These are phyloP conservation scores for Boletales sp. DNA, from an alignment of 768 basidiomycete species.

Conservation along the genomic window DNA sequence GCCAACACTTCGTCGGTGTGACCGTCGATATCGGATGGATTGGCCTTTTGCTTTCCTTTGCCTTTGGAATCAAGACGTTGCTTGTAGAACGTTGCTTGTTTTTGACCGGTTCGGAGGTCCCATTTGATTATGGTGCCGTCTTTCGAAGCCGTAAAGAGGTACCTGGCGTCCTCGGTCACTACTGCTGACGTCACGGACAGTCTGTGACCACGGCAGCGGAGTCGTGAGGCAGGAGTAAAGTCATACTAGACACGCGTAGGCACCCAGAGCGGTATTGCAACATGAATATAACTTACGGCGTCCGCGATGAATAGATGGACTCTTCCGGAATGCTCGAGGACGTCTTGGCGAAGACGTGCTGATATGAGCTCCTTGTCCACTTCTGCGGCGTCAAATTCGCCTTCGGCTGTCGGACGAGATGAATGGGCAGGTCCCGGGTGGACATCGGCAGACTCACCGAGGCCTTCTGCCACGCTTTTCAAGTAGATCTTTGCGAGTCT, in stretches of 20 bases:
- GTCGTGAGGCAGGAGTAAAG: slow-evolving; percentile 38
- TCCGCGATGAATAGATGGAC: slow-evolving; percentile 80
- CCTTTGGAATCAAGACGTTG: slow-evolving; percentile 42
- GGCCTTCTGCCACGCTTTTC: slow-evolving; percentile 72
- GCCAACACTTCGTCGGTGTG: slow-evolving; percentile 86
- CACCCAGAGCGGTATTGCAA: neutral
- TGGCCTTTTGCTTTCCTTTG: slow-evolving; percentile 58
- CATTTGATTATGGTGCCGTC: slow-evolving; percentile 88
- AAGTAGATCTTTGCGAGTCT: slow-evolving; percentile 89
- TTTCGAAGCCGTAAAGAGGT: slow-evolving; percentile 88
- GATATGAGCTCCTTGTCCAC: slow-evolving; percentile 92
- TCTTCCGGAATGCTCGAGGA: slow-evolving; percentile 85
- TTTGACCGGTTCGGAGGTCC: slow-evolving; percentile 66
- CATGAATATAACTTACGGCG: slow-evolving; percentile 41
- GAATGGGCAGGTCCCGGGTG: neutral
- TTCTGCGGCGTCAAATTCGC: slow-evolving; percentile 93
- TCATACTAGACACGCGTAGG: slow-evolving; percentile 45
- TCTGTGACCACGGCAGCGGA: slow-evolving; percentile 71
- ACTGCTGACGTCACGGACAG: slow-evolving; percentile 80
- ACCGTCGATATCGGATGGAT: slow-evolving; percentile 51
- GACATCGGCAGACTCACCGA: slow-evolving; percentile 44
- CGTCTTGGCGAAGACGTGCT: slow-evolving; percentile 87
- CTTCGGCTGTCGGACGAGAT: slow-evolving; percentile 50
- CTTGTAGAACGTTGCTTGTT: slow-evolving; percentile 58
- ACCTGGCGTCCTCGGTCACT: slow-evolving; percentile 64